phyloP scores from a whole-genome alignment of 352 stramenopile species.

The Thalassiosira oceanica region DNA sequence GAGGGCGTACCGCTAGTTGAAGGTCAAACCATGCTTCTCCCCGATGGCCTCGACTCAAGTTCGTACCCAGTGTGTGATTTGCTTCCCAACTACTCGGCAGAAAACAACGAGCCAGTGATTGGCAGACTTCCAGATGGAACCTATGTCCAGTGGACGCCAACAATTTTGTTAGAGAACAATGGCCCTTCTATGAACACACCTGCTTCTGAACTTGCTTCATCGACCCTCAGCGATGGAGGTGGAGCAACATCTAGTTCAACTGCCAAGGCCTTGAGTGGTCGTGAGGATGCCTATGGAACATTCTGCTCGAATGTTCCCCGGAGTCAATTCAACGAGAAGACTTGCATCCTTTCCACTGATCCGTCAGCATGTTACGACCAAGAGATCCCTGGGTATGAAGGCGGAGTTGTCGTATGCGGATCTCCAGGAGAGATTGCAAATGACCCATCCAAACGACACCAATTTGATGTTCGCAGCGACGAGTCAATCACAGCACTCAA shows the following conservation, averaged over 20 bases:
- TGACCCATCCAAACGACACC: constrained; percentile 7
- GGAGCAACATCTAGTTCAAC: constrained; percentile 13
- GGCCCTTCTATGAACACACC: constrained; percentile 41
- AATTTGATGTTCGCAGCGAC: constrained; percentile 33
- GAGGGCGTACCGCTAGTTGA: constrained; percentile 6
- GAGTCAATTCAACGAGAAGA: constrained; percentile 58
- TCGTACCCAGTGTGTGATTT: constrained; percentile 33
- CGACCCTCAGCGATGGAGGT: constrained; percentile 43
- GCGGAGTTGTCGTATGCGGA: constrained; percentile 12
- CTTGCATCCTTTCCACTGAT: constrained; percentile 43
- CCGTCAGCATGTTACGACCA: too few species aligned
- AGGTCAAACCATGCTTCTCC: constrained; percentile 40
- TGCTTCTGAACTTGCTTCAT: constrained; percentile 5
- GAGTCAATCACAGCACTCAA: neutral
- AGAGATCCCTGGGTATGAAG: constrained; percentile 1
- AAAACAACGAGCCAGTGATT: constrained; percentile 49
- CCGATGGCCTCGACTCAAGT: constrained; percentile 6
- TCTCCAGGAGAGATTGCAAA: constrained; percentile 15
- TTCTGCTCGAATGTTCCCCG: constrained; percentile 48
- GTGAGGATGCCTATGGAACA: too few species aligned
- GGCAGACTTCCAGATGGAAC: constrained; percentile 19
- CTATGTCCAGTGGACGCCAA: constrained; percentile 49
- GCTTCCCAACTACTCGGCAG: constrained; percentile 24
- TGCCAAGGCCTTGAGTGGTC: constrained; percentile 1
- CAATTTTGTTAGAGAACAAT: constrained; percentile 42